Evolutionary conservation across 2,329 filamentous ascomycete genomes (phyloP), one percentile per base, ranked within the genome.

Genomic region (Orbilia quercus): DNA sequence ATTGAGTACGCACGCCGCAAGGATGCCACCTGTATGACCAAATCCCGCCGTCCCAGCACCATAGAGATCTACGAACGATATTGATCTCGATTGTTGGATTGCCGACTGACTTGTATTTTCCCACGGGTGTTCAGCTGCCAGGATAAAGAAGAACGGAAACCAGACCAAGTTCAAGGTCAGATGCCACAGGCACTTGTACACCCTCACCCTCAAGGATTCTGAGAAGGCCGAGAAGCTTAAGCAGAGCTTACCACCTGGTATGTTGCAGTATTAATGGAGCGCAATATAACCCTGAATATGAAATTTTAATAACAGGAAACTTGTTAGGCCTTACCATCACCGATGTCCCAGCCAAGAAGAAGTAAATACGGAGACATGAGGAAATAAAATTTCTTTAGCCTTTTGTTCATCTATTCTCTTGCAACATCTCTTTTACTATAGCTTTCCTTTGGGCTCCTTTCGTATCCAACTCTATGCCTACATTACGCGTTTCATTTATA

Each of bases 131-230:
- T 76, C 80, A 94, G 91, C 91, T 84, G 91, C 91, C 82, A 89
- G 91, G 84, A 92, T 94, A 87, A 94, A 78, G 77, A 90, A 89
- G 84, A 89, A 90, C 85, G 85, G 86, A 82, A 88, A 90, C 83
- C 90, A 94, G 87, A 93, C 95, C 90, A 99, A 99, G 91, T 98
- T 99, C 92, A 99, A 99, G 92, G 94, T 99, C 88, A 92, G 95
- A 84, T 98, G 95, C 90, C 87, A 91, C 83, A 89, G 89, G 82
- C 89, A 95, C 87, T 87, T 99, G 80, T 99, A 99, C 91, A 97
- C 95, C 80, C 90, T 99, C 80, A 91, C 96, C 83, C 90, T 99
- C 81, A 97, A 96, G 89, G 95, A 99, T 86, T 88, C 89, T 82
- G 95, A 97, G 83, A 98, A 98, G 91, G 96, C 94, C 84, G 95